A percentile compares a stretch with the other conserved stretches of the same genome.
These are phyloP conservation scores for Phytophthora niederhauseri DNA, from an alignment of 352 stramenopile genomes.

Conservation along the genomic window DNA sequence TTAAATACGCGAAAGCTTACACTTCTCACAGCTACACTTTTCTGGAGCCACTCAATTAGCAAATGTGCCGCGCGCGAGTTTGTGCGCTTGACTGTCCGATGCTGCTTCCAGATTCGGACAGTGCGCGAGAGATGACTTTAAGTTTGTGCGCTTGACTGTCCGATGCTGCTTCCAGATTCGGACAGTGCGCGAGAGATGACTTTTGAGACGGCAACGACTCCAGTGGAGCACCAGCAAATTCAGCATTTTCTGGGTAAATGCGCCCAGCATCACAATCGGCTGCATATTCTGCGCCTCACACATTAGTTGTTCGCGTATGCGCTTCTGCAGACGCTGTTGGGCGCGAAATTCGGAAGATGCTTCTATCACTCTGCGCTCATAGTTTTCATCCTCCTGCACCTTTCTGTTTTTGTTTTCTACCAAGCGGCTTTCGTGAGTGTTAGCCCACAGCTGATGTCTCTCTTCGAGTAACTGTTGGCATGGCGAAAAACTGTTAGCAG, in stretches of 20 bases:
- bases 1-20: slow-evolving; percentile 63
- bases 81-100: slow-evolving; percentile 38
- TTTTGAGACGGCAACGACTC: slow-evolving; percentile 42
- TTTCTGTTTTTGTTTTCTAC: slow-evolving; percentile 43
- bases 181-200: slow-evolving; percentile 44
- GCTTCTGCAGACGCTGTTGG: slow-evolving; percentile 45
- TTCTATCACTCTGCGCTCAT: slow-evolving; percentile 50
- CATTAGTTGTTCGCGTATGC: slow-evolving; percentile 42
- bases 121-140: slow-evolving; percentile 47
- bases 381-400: slow-evolving; percentile 49
- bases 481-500: not conserved
- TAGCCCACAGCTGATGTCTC: slow-evolving; percentile 46
- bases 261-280: slow-evolving; percentile 50
- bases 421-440: slow-evolving; percentile 43
- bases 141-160: slow-evolving; percentile 37
- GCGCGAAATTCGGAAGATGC: slow-evolving; percentile 54
- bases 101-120: slow-evolving; percentile 51
- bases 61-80: slow-evolving; percentile 46
- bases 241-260: slow-evolving; percentile 56
- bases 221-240: slow-evolving; percentile 42
- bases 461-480: slow-evolving; percentile 47
- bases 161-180: slow-evolving; percentile 55
- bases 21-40: slow-evolving; percentile 60
- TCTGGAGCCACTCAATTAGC: slow-evolving; percentile 68
- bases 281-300: slow-evolving; percentile 47